Percentiles rank a stretch among this genome's conserved stretches.
phyloP scores from a whole-genome alignment of 2,329 filamentous ascomycete species.

The Cladosporium sp. region DNA sequence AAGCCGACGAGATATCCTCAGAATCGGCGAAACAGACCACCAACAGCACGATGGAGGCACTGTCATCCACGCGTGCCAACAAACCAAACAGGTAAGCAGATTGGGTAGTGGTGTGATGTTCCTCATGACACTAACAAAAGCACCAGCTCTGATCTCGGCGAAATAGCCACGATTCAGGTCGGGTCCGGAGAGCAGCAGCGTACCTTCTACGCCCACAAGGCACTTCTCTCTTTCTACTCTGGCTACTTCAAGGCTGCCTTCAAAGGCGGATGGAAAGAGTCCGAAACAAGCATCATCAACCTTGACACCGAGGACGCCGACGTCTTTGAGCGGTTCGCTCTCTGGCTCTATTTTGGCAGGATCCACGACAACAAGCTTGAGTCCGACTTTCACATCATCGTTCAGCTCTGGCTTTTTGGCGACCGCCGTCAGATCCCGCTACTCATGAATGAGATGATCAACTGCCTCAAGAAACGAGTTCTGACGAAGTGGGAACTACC shows the following conservation, averaged over 20 bases:
- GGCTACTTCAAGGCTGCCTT: slow-evolving; percentile 21
- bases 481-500: no score
- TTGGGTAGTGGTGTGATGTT: no score
- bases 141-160: background rate
- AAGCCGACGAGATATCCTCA: no score
- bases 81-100: no score
- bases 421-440: slow-evolving; percentile 15
- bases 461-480: background rate
- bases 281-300: slow-evolving; percentile 6
- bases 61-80: no score
- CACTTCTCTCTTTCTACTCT: slow-evolving; percentile 20
- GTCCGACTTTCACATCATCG: no score
- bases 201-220: slow-evolving; percentile 20
- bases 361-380: no score
- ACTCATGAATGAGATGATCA: slow-evolving; percentile 13
- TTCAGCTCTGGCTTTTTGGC: slow-evolving; percentile 11
- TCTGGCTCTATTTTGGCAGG: slow-evolving; percentile 17
- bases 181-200: slow-evolving; percentile 9
- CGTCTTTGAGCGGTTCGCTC: slow-evolving; percentile 15
- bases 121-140: no score
- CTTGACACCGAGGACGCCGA: slow-evolving; percentile 15
- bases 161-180: slow-evolving; percentile 9
- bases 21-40: no score
- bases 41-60: no score
- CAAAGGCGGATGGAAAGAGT: slow-evolving; percentile 15